phyloP scores from a whole-genome alignment of 176 grass and related monocot genomes.

The Musa schizocarpa region DNA sequence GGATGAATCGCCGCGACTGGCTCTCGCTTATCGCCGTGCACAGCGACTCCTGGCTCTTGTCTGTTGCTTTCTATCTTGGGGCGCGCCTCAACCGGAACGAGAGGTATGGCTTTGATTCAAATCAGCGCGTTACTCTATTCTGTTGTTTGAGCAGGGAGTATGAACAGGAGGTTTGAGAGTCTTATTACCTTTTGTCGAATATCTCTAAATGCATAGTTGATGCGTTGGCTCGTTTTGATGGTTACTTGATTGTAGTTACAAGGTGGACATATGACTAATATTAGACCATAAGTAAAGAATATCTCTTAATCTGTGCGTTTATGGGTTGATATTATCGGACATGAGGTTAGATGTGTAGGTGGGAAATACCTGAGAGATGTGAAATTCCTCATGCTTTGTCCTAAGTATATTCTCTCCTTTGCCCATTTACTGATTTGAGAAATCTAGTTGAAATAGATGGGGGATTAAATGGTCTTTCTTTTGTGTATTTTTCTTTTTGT shows the following conservation, averaged over 20 bases:
- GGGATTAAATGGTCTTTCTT: not conserved
- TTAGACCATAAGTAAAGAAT: not conserved
- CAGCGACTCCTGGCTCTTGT: conserved; percentile 72
- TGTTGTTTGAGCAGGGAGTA: not conserved
- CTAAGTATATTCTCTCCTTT: not conserved
- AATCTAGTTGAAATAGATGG: not conserved
- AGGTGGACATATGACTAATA: not conserved
- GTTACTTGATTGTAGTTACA: too few species aligned
- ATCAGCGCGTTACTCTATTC: not conserved
- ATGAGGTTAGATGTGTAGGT: not conserved
- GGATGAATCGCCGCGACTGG: conserved; percentile 65
- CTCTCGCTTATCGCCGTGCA: conserved; percentile 66
- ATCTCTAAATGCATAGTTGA: too few species aligned
- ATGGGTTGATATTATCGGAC: not conserved
- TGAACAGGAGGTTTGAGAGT: not conserved
- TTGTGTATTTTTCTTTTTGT: not conserved
- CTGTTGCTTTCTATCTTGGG: conserved; percentile 61
- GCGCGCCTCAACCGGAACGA: conserved; percentile 55
- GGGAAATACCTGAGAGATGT: not conserved
- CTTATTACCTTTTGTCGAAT: not conserved
- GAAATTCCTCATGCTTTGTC: not conserved
- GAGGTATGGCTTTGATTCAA: conserved; percentile 19
- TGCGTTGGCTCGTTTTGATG: too few species aligned
- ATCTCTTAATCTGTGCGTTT: not conserved
- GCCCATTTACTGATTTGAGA: not conserved